phyloP scores from a whole-genome alignment of 2,329 filamentous ascomycete species.

The Nemania abortiva region DNA sequence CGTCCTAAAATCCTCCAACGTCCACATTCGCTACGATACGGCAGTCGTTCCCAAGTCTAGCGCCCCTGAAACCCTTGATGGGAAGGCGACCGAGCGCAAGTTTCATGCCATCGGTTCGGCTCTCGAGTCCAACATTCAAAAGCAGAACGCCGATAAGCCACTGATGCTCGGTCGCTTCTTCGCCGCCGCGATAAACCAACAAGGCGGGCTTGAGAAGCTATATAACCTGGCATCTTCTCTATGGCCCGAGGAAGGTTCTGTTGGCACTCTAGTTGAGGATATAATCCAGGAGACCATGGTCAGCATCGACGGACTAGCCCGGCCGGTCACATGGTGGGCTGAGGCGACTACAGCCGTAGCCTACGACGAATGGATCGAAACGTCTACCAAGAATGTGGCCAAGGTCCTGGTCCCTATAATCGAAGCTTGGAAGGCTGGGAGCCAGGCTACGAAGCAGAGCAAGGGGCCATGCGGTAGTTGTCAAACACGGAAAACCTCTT shows the following conservation, averaged over 20 bases:
- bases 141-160: conserved; percentile 10
- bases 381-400: conserved; percentile 14
- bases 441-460: conserved; percentile 16
- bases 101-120: conserved; percentile 7
- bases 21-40: conserved; percentile 3
- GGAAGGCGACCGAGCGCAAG: conserved; percentile 11
- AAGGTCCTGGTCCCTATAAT: conserved; percentile 12
- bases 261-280: not conserved
- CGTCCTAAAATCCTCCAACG: conserved; percentile 2
- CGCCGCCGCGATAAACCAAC: conserved; percentile 11
- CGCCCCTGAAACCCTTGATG: conserved; percentile 6
- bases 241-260: not conserved
- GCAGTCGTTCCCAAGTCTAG: conserved; percentile 5
- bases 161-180: conserved; percentile 4
- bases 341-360: conserved; percentile 6
- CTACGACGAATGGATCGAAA: conserved; percentile 16
- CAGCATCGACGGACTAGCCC: conserved; percentile 7
- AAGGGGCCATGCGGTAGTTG: no score
- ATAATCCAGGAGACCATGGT: conserved; percentile 11
- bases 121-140: conserved; percentile 9
- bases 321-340: conserved; percentile 16
- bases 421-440: conserved; percentile 5
- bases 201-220: conserved; percentile 14
- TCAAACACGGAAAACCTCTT: no score
- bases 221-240: conserved; percentile 15